A percentile compares a stretch with the other conserved stretches of the same genome.
phyloP scores from a whole-genome alignment of 2,329 filamentous ascomycete species.

The Colletotrichum graminicola region DNA sequence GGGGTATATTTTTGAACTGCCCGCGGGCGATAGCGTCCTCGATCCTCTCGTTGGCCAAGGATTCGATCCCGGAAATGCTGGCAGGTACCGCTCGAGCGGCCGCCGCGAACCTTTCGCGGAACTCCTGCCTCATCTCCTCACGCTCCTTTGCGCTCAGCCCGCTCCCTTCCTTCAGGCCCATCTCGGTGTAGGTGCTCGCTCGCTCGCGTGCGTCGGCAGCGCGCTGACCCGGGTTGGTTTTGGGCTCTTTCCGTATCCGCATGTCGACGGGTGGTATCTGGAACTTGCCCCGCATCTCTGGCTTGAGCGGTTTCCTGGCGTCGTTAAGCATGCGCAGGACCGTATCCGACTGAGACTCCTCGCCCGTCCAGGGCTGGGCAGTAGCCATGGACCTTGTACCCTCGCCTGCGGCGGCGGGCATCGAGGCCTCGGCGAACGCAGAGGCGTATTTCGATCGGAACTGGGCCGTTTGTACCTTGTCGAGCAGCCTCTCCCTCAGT shows the following conservation, averaged over 20 bases:
- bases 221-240: conserved; percentile 59
- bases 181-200: conserved; percentile 63
- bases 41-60: conserved; percentile 90
- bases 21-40: conserved; percentile 94
- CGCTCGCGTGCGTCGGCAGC: conserved; percentile 69
- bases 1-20: conserved; percentile 85
- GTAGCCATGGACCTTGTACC: conserved; percentile 77
- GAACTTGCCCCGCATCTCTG: conserved; percentile 60
- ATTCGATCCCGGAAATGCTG: conserved; percentile 81
- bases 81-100: conserved; percentile 79
- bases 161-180: conserved; percentile 60
- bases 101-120: conserved; percentile 85
- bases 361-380: conserved; percentile 81
- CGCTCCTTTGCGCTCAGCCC: conserved; percentile 78
- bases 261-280: conserved; percentile 65
- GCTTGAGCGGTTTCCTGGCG: conserved; percentile 76
- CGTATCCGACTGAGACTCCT: conserved; percentile 79
- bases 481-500: conserved; percentile 68
- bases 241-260: conserved; percentile 58
- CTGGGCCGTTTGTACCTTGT: conserved; percentile 67
- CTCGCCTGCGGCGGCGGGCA: conserved; percentile 71
- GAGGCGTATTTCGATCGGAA: conserved; percentile 65
- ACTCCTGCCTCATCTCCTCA: conserved; percentile 76
- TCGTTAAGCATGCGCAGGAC: conserved; percentile 89
- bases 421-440: conserved; percentile 61